Percentiles rank a stretch among this genome's conserved stretches.
phyloP scores from a whole-genome alignment of 1,139 yeast genomes.

The Diutina rugosa region DNA sequence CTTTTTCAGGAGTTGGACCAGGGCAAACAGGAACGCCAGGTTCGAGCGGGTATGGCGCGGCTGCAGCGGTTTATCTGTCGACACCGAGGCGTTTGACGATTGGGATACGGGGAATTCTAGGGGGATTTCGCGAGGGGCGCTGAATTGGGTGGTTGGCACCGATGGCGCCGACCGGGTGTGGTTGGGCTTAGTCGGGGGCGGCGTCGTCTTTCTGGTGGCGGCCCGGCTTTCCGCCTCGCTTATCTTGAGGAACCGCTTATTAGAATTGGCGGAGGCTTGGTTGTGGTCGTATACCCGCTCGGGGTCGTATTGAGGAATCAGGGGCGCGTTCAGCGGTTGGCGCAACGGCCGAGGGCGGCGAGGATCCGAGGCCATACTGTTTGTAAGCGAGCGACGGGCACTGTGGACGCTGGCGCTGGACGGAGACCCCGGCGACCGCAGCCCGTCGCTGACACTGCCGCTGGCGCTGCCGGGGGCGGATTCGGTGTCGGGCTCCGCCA shows the following conservation, averaged over 20 bases:
- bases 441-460: background rate
- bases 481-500: background rate
- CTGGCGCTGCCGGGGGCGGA: background rate
- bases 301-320: background rate
- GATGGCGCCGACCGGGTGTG: background rate
- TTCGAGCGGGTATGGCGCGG: background rate
- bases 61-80: background rate
- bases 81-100: background rate
- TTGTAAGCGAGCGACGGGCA: background rate
- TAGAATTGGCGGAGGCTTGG: background rate
- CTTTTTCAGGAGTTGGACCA: background rate
- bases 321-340: background rate
- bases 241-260: background rate
- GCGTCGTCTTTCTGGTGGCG: background rate
- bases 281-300: background rate
- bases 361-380: background rate
- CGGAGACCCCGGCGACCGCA: background rate
- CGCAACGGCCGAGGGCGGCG: background rate
- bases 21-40: background rate
- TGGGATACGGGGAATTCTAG: background rate
- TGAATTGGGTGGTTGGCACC: background rate
- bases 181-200: background rate
- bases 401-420: background rate
- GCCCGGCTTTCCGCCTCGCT: background rate
- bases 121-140: background rate